phyloP scores from a whole-genome alignment of 371 early-diverging fungal species.

The Rhizopus microsporus region DNA sequence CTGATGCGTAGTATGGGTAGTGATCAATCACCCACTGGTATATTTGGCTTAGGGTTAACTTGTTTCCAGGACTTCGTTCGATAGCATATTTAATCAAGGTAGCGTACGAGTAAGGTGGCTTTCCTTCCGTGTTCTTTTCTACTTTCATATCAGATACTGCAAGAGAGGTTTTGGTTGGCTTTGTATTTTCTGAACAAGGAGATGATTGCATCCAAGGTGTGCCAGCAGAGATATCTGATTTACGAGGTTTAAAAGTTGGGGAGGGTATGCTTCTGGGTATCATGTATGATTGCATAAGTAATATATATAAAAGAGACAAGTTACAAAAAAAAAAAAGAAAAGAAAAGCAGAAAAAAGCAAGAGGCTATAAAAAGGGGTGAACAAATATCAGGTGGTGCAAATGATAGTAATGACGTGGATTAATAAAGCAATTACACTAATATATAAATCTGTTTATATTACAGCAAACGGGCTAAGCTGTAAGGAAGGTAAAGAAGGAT shows the following conservation, averaged over 20 bases:
- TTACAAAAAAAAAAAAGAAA: conserved; percentile 17
- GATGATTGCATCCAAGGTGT: conserved; percentile 24
- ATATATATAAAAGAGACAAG: conserved; percentile 1
- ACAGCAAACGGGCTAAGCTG: background rate
- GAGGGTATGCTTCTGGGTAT: conserved; percentile 20
- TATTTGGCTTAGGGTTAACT: conserved; percentile 85
- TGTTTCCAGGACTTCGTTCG: conserved; percentile 60
- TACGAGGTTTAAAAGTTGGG: conserved; percentile 17
- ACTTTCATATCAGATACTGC: conserved; percentile 21
- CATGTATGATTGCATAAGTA: conserved; percentile 17
- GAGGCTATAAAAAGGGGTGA: background rate
- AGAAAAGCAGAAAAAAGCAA: conserved; percentile 15
- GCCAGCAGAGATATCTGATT: conserved; percentile 3
- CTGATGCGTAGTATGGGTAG: conserved; percentile 78
- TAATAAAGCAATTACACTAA: background rate
- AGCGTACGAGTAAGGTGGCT: conserved; percentile 90
- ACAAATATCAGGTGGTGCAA: conserved; percentile 16
- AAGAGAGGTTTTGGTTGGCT: conserved; percentile 11
- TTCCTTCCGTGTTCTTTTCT: conserved; percentile 41
- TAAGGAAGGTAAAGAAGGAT: conserved; percentile 5
- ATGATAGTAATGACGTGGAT: conserved; percentile 30
- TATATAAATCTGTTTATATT: conserved; percentile 1
- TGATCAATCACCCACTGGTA: conserved; percentile 83
- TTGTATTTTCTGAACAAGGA: background rate
- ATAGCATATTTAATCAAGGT: conserved; percentile 89